A percentile compares a stretch with the other conserved stretches of the same genome.
These are phyloP conservation scores for Cadophora sp. DNA, from an alignment of 2,329 filamentous ascomycete species.

Conservation along the genomic window DNA sequence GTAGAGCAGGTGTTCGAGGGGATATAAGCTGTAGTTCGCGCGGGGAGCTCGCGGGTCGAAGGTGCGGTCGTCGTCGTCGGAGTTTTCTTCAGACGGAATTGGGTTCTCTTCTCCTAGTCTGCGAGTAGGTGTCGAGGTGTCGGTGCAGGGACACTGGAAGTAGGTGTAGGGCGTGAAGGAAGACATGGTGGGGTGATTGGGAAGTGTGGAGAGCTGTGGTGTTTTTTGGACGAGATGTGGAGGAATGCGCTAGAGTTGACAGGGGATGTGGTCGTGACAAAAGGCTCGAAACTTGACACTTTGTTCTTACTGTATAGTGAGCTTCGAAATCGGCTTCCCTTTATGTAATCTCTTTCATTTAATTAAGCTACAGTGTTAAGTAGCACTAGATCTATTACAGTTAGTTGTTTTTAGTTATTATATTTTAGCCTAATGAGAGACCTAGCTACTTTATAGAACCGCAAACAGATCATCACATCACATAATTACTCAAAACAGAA, in stretches of 20 bases:
- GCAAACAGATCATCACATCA: background rate
- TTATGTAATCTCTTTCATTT: background rate
- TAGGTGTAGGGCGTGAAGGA: constrained; percentile 67
- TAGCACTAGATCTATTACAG: background rate
- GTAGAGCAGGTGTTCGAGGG: constrained; percentile 91
- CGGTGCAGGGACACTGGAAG: constrained; percentile 71
- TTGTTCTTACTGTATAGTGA: no score
- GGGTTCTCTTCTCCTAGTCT: constrained; percentile 46
- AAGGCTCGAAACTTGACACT: no score
- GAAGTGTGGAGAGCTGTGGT: constrained; percentile 11
- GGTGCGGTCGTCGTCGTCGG: constrained; percentile 75
- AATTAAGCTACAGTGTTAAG: background rate
- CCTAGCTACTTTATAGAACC: background rate
- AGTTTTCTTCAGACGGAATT: constrained; percentile 44
- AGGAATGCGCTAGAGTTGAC: constrained; percentile 27
- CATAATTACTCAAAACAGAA: background rate
- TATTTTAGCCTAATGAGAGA: background rate
- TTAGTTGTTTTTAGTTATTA: background rate
- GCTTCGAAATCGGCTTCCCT: background rate
- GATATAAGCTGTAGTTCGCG: constrained; percentile 90
- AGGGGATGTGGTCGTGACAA: background rate
- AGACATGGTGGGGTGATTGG: constrained; percentile 49
- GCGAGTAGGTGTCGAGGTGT: constrained; percentile 46
- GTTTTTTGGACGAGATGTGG: constrained; percentile 18
- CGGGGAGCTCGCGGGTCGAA: constrained; percentile 87